Conservation (phyloP, 2,329 filamentous ascomycete species). For the Cladophialophora carrionii region DNA sequence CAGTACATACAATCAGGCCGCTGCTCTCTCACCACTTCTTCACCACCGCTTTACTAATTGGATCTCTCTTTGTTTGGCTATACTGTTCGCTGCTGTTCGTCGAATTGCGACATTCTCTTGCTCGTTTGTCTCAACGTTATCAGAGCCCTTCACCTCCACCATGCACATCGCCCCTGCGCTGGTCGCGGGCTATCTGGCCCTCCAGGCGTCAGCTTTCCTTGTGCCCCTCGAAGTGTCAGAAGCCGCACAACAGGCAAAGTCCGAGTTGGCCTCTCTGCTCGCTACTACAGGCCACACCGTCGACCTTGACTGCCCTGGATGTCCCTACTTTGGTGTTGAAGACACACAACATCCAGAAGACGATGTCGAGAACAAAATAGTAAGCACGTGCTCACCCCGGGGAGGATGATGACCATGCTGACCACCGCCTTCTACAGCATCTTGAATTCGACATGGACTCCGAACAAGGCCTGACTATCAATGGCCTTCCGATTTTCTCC, state of each 20-base stretch:
- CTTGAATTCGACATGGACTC: conserved; percentile 33
- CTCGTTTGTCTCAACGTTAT: not conserved
- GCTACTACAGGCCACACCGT: conserved; percentile 23
- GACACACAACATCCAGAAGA: conserved; percentile 17
- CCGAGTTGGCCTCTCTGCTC: conserved; percentile 21
- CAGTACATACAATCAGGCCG: not conserved
- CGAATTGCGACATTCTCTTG: not conserved
- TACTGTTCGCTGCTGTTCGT: not conserved
- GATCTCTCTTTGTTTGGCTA: not conserved
- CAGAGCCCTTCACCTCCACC: conserved; percentile 5
- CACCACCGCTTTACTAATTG: not conserved
- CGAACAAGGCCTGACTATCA: conserved; percentile 33
- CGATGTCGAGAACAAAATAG: conserved; percentile 35
- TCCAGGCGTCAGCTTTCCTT: conserved; percentile 36
- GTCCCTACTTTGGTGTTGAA: conserved; percentile 32
- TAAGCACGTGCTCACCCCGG: conserved; percentile 26
- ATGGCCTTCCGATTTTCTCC: conserved; percentile 31
- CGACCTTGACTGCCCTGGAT: conserved; percentile 36
- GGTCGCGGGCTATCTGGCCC: conserved; percentile 34
- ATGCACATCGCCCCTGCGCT: conserved; percentile 36
- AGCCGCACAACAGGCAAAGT: conserved; percentile 29
- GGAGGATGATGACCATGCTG: conserved; percentile 14
- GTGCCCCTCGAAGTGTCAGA: conserved; percentile 35
- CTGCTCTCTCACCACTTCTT: not conserved
- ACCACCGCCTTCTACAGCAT: conserved; percentile 23